Conservation (phyloP, 2,329 filamentous ascomycete genomes). For the Diplodia scrobiculata region DNA sequence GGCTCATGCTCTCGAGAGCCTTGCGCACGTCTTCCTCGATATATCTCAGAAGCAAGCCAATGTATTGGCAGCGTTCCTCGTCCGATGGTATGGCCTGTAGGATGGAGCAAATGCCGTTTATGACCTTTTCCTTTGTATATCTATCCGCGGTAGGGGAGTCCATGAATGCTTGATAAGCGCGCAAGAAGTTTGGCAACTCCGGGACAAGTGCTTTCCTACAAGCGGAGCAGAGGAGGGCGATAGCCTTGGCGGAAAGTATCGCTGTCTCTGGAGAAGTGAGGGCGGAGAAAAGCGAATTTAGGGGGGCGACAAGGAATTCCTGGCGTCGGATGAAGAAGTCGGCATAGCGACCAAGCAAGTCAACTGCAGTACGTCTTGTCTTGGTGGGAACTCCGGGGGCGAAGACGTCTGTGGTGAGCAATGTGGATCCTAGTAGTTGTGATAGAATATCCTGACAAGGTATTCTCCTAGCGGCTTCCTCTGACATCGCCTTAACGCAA, state of each 20-base stretch:
- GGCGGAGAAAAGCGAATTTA: conserved; percentile 74
- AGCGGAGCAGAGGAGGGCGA: conserved; percentile 72
- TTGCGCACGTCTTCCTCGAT: conserved; percentile 53
- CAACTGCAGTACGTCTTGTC: conserved; percentile 68
- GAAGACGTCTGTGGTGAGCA: conserved; percentile 54
- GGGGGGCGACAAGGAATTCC: conserved; percentile 66
- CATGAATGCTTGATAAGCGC: conserved; percentile 70
- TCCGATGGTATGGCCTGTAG: conserved; percentile 70
- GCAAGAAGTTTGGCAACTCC: conserved; percentile 68
- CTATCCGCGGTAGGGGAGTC: conserved; percentile 63
- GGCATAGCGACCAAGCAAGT: conserved; percentile 70
- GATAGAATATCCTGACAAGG: conserved; percentile 61
- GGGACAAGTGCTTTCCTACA: conserved; percentile 69
- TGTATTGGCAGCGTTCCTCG: conserved; percentile 55
- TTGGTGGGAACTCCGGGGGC: conserved; percentile 59
- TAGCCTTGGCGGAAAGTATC: conserved; percentile 71
- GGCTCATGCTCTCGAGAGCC: conserved; percentile 29
- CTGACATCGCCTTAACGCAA: conserved; percentile 67
- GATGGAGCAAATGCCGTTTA: conserved; percentile 73
- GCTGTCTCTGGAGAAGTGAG: conserved; percentile 65
- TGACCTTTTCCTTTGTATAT: conserved; percentile 70
- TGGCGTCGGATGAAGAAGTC: conserved; percentile 74
- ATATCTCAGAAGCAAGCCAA: conserved; percentile 62
- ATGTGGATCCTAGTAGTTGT: conserved; percentile 65
- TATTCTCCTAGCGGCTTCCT: conserved; percentile 63